phyloP scores from a whole-genome alignment of 352 stramenopile species.

The Phytophthora kernoviae region DNA sequence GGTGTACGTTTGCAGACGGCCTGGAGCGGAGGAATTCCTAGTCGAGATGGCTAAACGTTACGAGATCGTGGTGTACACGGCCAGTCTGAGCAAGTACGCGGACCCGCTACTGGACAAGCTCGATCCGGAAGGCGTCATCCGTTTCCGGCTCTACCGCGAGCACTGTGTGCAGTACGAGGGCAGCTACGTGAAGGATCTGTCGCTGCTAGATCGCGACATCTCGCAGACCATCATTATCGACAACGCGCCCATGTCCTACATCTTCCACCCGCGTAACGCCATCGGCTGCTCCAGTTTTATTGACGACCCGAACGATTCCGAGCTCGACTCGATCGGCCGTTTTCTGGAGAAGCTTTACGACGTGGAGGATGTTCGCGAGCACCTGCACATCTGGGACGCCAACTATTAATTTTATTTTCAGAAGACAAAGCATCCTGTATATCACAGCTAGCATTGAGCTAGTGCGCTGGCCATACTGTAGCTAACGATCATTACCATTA shows the following conservation, averaged over 20 bases:
- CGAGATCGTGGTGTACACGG: conserved; percentile 99
- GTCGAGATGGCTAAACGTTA: conserved; percentile 95
- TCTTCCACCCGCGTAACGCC: conserved; percentile 95
- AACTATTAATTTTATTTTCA: conserved; percentile 48
- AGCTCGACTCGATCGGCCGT: conserved; percentile 86
- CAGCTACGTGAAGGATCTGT: conserved; percentile 98
- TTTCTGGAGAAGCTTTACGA: conserved; percentile 63
- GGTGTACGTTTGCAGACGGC: conserved; percentile 92
- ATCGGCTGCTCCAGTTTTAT: conserved; percentile 91
- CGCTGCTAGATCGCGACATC: conserved; percentile 93
- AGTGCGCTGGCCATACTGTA: too few relatives aligned
- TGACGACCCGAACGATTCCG: conserved; percentile 87
- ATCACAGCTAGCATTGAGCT: too few relatives aligned
- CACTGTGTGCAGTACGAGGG: conserved; percentile 96
- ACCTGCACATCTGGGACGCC: conserved; percentile 74
- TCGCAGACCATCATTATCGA: conserved; percentile 98
- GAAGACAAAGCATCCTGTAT: too few relatives aligned
- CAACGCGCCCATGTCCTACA: conserved; percentile 98
- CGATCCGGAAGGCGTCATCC: conserved; percentile 91
- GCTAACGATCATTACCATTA: too few relatives aligned
- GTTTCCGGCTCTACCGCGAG: conserved; percentile 92
- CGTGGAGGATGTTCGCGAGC: conserved; percentile 67
- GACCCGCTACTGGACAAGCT: conserved; percentile 97
- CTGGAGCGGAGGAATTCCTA: conserved; percentile 96
- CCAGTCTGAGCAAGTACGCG: conserved; percentile 97